phyloP scores from a whole-genome alignment of 1,284 basidiomycete genomes.

The Thelephora terrestris region DNA sequence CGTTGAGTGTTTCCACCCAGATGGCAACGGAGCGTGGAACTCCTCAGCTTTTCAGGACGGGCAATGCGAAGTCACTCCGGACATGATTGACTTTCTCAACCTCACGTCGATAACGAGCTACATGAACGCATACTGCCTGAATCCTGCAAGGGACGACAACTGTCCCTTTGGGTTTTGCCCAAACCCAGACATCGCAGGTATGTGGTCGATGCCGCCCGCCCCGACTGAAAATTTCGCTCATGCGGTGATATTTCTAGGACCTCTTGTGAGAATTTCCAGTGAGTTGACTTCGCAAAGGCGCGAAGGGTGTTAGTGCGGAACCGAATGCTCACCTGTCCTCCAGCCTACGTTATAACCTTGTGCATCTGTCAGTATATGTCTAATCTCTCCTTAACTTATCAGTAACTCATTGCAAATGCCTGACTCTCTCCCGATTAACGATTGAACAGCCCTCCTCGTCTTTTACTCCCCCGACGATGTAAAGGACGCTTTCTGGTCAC shows the following conservation, averaged over 20 bases:
- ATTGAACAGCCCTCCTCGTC: constrained; percentile 6
- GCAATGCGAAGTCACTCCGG: not conserved
- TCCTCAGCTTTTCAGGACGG: not conserved
- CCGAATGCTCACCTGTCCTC: not conserved
- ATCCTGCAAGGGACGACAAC: constrained; percentile 6
- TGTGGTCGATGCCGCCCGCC: not conserved
- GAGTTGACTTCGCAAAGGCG: not conserved
- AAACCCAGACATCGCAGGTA: constrained; percentile 9
- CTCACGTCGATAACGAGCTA: constrained; percentile 4
- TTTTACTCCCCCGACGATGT: constrained; percentile 8
- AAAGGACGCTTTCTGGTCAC: constrained; percentile 4
- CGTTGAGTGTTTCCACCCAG: not conserved
- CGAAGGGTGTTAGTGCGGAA: no score
- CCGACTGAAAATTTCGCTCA: no score
- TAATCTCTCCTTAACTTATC: not conserved
- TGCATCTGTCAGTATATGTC: constrained; percentile 5
- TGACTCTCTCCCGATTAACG: no score
- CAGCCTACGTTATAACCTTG: constrained; percentile 9
- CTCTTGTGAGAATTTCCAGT: not conserved
- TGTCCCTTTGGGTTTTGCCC: constrained; percentile 10
- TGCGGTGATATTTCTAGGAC: not conserved
- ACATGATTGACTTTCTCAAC: constrained; percentile 8
- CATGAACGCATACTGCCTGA: constrained; percentile 7
- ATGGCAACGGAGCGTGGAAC: not conserved
- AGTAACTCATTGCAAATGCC: no score